phyloP scores from a whole-genome alignment of 192 early-diverging fungal genomes.

The Coemansia guatemalensis region DNA sequence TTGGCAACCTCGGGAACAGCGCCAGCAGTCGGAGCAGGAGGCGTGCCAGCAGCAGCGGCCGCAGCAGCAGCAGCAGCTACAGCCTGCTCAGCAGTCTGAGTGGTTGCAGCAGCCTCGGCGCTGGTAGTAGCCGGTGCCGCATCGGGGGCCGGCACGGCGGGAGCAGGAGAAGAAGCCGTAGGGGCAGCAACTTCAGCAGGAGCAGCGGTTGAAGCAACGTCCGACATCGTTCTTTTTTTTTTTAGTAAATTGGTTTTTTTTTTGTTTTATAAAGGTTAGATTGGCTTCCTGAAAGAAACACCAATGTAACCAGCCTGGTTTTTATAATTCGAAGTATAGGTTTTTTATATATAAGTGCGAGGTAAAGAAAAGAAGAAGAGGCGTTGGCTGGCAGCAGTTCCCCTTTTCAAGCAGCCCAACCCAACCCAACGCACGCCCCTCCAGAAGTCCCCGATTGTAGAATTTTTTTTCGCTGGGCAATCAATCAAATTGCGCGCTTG shows the following conservation, averaged over 20 bases:
- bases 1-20: conserved; percentile 9
- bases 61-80: conserved; percentile 8
- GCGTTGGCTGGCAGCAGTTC: no score
- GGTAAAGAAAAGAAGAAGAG: conserved; percentile 13
- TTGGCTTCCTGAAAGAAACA: conserved; percentile 26
- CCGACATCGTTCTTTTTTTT: conserved; percentile 42
- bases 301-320: conserved; percentile 47
- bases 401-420: conserved; percentile 1
- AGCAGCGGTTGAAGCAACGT: conserved; percentile 37
- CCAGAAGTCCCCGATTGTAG: neutral
- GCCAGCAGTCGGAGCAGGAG: conserved; percentile 3
- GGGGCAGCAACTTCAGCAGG: conserved; percentile 35
- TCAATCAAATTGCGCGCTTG: neutral
- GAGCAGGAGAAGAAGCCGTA: conserved; percentile 44
- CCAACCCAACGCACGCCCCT: neutral
- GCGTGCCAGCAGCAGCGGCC: conserved; percentile 3
- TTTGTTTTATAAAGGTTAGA: conserved; percentile 36
- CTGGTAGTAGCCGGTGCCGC: conserved; percentile 42
- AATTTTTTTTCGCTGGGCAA: neutral
- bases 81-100: conserved; percentile 38
- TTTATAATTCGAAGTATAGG: conserved; percentile 20
- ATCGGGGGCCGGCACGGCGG: conserved; percentile 16
- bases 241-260: conserved; percentile 41
- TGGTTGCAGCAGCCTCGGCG: conserved; percentile 51
- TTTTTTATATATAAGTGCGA: conserved; percentile 25